Evolutionary conservation across 305 asterid genomes (phyloP).

Genomic region (Fraxinus latifolia): DNA sequence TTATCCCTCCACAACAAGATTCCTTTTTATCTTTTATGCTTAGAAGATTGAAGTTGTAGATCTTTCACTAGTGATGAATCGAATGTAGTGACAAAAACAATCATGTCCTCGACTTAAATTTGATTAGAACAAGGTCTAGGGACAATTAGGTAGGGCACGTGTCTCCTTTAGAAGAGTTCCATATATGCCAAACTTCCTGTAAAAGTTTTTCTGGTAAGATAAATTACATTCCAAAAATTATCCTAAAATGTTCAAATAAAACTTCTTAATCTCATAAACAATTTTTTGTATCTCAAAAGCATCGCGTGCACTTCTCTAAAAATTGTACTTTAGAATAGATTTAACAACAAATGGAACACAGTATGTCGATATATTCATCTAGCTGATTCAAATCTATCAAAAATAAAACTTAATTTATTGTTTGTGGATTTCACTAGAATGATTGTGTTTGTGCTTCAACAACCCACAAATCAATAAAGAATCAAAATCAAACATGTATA

Average conservation of each 20-base stretch:
- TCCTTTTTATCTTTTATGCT: background rate
- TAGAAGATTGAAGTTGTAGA: background rate
- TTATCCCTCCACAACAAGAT: background rate
- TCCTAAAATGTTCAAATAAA: too few species aligned
- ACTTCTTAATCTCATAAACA: background rate
- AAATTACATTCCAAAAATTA: background rate
- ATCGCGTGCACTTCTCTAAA: background rate
- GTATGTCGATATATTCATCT: background rate
- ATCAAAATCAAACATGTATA: background rate
- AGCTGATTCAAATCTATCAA: background rate
- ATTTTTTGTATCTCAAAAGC: background rate
- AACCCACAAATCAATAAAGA: background rate
- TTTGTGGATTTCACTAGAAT: background rate
- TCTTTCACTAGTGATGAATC: background rate
- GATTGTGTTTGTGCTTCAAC: background rate
- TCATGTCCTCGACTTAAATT: background rate
- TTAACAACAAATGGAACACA: background rate
- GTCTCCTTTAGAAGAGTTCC: background rate
- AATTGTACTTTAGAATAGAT: background rate
- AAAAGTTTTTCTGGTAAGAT: too few species aligned
- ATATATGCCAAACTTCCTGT: background rate
- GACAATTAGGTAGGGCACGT: background rate
- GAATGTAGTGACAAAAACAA: background rate
- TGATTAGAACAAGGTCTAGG: background rate
- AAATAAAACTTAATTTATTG: background rate